Evolutionary conservation across 768 basidiomycete species (phyloP).

Genomic region (Xerocomellus amylosporus): DNA sequence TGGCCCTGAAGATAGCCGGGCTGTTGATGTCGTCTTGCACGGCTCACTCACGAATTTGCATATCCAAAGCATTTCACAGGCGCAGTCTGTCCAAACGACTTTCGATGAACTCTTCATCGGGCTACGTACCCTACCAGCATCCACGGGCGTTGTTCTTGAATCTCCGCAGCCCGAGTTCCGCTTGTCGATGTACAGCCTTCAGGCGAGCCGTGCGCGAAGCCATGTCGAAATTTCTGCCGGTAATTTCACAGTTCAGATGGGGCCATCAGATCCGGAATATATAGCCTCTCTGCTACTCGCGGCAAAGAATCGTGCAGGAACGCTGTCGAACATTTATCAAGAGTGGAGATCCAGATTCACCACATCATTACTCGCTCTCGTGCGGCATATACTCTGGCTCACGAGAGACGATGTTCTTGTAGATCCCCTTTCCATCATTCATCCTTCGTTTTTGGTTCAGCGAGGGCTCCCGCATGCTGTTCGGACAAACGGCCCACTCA

Average conservation of each 20-base stretch:
- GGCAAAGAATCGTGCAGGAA: conserved; percentile 6
- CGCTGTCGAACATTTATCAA: conserved; percentile 21
- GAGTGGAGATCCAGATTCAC: conserved; percentile 32
- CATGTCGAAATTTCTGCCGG: conserved; percentile 22
- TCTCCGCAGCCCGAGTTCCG: conserved; percentile 18
- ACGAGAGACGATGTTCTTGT: conserved; percentile 52
- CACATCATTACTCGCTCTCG: conserved; percentile 36
- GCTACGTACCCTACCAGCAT: conserved; percentile 8
- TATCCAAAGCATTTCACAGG: conserved; percentile 11
- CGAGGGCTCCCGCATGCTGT: conserved; percentile 63
- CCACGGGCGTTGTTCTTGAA: neutral
- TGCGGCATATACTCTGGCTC: conserved; percentile 48
- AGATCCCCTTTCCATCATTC: conserved; percentile 79
- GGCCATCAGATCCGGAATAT: conserved; percentile 32
- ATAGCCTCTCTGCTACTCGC: conserved; percentile 15
- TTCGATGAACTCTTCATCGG: conserved; percentile 19
- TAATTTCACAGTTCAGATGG: conserved; percentile 24
- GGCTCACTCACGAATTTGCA: conserved; percentile 15
- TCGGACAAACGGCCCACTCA: conserved; percentile 69
- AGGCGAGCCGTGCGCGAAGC: conserved; percentile 8
- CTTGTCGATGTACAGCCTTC: conserved; percentile 21
- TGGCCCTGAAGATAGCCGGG: conserved; percentile 1
- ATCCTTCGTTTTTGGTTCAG: conserved; percentile 82
- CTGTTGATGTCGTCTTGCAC: conserved; percentile 20
- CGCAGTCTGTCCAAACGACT: conserved; percentile 2